Base-by-base conservation (phyloP, 768 basidiomycete genomes). In the Rhizopogon vulgaris region DNA sequence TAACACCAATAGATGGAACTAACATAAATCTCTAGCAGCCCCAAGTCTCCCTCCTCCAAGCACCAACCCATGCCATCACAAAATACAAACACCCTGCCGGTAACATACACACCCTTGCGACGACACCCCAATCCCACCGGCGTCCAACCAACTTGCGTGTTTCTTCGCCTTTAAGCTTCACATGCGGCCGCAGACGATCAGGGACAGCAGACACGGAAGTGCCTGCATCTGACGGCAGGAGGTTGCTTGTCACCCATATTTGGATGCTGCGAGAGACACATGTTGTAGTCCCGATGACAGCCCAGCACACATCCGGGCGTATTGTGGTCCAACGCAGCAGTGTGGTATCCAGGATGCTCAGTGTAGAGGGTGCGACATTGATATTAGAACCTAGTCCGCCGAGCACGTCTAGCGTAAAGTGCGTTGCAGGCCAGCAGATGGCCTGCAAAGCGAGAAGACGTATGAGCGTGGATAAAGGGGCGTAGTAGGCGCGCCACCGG, bases 371-470 rank as follows among this genome's bases (percentile, higher is more conserved):
- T 12, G 41, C 8, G 10, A 54, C 38, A 3, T 55, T 38, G 4
- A 47, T 7, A 34, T 66, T 58, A 0, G 62, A 22, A 5, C 68
- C 66, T 2, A 68, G 53, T 18, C 55, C 58, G 28, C 85, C 83
- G 41, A 97, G 75, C 46, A 93, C 70, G 49, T 75, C 78, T 30
- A 95, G 81, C 1, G 91, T 94, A 37, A 91, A 68, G 58, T 91
- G 88, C 4, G 94, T 96, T 3, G 90, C 85, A 2, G 92, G 91
- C 94, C 94, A 97, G 70, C 94, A 97, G 53, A 98, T 94, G 15
- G 90, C 90, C 64, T 97, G 95, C 0, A 98, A 75, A 0, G 91
- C 94, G 51, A 97, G 77, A 4, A 97, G 83, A 14, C 95, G 87
- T 61, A 96, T 88, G 56, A 97, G 80, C 1, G 94, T 91, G 4